Evolutionary conservation across 2,329 filamentous ascomycete genomes (phyloP).

Genomic region (Aureobasidium musti): DNA sequence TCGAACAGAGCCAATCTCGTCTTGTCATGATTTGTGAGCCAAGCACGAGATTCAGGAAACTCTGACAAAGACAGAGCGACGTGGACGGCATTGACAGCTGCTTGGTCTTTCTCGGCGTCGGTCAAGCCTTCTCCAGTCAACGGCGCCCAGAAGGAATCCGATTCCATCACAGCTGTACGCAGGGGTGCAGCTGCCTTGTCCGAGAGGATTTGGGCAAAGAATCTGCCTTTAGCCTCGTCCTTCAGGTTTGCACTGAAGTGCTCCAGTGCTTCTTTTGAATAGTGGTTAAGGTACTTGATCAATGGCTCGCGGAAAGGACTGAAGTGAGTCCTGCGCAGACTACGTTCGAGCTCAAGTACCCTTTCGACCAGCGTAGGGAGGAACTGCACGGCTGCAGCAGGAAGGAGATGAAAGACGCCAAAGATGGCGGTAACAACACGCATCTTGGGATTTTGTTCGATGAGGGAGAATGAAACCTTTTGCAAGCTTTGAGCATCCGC

Average conservation of each 20-base stretch:
- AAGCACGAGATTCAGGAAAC: constrained; percentile 64
- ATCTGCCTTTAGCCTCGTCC: constrained; percentile 83
- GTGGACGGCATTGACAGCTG: constrained; percentile 85
- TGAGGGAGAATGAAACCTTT: constrained; percentile 89
- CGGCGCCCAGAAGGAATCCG: constrained; percentile 69
- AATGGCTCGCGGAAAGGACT: constrained; percentile 90
- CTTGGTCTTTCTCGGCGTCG: constrained; percentile 68
- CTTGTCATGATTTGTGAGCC: constrained; percentile 61
- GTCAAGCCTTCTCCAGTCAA: constrained; percentile 60
- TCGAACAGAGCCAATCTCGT: constrained; percentile 61
- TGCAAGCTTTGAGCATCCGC: constrained; percentile 79
- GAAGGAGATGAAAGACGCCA: constrained; percentile 95
- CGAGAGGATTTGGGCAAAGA: constrained; percentile 82
- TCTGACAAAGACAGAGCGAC: constrained; percentile 76
- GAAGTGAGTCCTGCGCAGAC: constrained; percentile 79
- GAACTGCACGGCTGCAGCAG: constrained; percentile 84
- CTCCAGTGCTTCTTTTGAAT: constrained; percentile 82
- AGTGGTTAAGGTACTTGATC: constrained; percentile 90
- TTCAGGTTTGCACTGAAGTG: constrained; percentile 78
- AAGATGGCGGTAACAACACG: constrained; percentile 93
- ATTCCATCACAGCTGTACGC: constrained; percentile 71
- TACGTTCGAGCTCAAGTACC: constrained; percentile 84
- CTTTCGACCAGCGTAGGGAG: constrained; percentile 87
- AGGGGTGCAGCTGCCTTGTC: constrained; percentile 73
- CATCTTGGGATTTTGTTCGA: constrained; percentile 91